Evolutionary conservation across 768 basidiomycete genomes (phyloP), one percentile per base, ranked within the genome.

Genomic region (Ephemerocybe angulata): DNA sequence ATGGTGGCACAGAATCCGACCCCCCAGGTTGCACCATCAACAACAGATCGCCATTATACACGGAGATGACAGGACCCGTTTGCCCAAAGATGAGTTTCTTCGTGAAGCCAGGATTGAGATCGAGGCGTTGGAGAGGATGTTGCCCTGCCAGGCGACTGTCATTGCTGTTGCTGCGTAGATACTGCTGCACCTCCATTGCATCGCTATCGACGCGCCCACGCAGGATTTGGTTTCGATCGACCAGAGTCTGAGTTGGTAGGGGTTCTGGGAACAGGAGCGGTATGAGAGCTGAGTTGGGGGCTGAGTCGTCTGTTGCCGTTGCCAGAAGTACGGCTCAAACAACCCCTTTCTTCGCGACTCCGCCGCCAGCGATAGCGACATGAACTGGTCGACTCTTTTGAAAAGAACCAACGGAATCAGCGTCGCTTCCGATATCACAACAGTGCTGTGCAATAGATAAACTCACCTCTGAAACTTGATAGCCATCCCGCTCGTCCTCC

Each of bases 291-390:
- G 81, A 72, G 42, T 74, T 75, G 2, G 74, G 71, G 74, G 63
- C 35, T 73, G 66, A 5, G 65, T 56, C 2, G 72, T 66, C 24
- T 66, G 62, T 12, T 74, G 57, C 41, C 79, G 77, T 4, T 76
- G 72, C 88, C 88, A 92, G 69, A 86, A 90, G 60, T 85, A 82
- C 0, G 88, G 87, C 58, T 90, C 88, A 53, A 88, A 91, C 1
- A 86, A 69, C 7, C 87, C 87, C 65, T 79, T 84, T n/a, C 84
- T 76, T 21, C 85, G 79, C 6, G 88, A 83, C 61, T 93, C 90
- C 15, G 86, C 82, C 35, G 87, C 82, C 30, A 90, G 67, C 2
- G 90, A 92, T 19, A 90, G 73, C 0, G 86, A 83, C 81, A 86
- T 87, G 62, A 90, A 91, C 57, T 88, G 87, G 24, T 88, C 88